Base-by-base conservation (phyloP, 768 basidiomycete genomes). In the Inosperma sp. region DNA sequence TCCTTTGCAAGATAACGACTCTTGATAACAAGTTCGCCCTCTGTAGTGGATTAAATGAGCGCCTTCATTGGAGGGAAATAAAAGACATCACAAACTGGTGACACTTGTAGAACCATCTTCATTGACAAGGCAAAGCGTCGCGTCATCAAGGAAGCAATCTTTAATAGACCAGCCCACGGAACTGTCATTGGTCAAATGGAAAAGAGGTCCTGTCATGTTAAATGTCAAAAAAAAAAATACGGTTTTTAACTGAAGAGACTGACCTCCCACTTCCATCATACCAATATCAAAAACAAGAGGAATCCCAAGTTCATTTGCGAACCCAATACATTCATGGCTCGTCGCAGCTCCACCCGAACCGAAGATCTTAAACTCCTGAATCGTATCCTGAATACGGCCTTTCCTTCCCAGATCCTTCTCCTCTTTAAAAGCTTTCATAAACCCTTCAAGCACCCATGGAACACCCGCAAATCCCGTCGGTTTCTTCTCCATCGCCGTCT, bases 241-340 rank as follows among this genome's bases (percentile, higher is more conserved):
- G 26, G 44, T 4, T 1, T 3, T 14, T 12, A 30, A 34, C 9
- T 10, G 21, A 35, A 9, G 5, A 16, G 19, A 42, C 59, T 25
- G 51, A 69, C 68, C 65, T 37, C 67, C 65, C 2, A 68, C 22
- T 55, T 70, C 69, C 3, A 68, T 70, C 69, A 70, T 70, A 1
- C 69, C 69, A 35, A 70, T 64, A 52, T 62, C 60, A 27, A 68
- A 49, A n/a, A 65, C 54, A n/a, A 70, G 31, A 13, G 60, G 62
- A n/a, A 70, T 45, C 4, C 49, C 51, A 7, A 64, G 48, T 30
- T 60, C 48, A 14, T 46, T 59, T 5, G 65, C 64, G 67, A 68
- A 70, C 23, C 61, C 44, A 1, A 67, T 46, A 46, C 63, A 65
- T 23, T 62, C 67, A 2, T 48, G 16, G 49, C 59, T 64, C 4